Percentiles rank a stretch among this genome's conserved stretches.
These are phyloP conservation scores for Athelia psychrophila DNA, from an alignment of 1,284 basidiomycete genomes.

Conservation along the genomic window DNA sequence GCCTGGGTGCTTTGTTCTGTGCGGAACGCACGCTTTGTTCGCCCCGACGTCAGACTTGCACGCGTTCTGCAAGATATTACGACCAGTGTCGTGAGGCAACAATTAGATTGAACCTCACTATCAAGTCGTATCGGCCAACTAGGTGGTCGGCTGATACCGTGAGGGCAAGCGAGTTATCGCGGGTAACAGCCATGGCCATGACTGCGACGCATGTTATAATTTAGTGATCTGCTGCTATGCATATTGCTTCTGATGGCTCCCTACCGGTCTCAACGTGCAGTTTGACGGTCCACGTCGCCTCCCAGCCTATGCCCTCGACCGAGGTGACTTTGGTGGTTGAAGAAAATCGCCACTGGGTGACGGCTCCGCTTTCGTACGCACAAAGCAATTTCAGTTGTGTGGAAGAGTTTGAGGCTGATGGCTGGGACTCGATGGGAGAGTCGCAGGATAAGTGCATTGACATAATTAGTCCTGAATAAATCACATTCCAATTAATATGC, in stretches of 20 bases:
- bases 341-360: conserved; percentile 59
- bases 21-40: conserved; percentile 21
- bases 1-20: conserved; percentile 77
- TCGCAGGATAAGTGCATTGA: conserved; percentile 63
- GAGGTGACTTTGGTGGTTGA: conserved; percentile 41
- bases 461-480: conserved; percentile 76
- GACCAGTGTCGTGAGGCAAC: conserved; percentile 1
- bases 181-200: conserved; percentile 80
- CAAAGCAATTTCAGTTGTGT: conserved; percentile 56
- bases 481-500: too few relatives aligned
- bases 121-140: conserved; percentile 64
- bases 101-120: conserved; percentile 33
- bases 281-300: conserved; percentile 63
- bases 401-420: conserved; percentile 28
- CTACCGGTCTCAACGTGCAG: conserved; percentile 78
- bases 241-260: conserved; percentile 13
- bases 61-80: not conserved
- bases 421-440: conserved; percentile 12
- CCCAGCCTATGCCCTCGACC: conserved; percentile 74
- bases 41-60: not conserved
- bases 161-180: conserved; percentile 58
- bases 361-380: conserved; percentile 81
- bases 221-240: not conserved
- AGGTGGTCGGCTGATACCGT: conserved; percentile 86
- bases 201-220: conserved; percentile 41